Percentiles rank a stretch among this genome's conserved stretches.
phyloP scores from a whole-genome alignment of 2,329 filamentous ascomycete species.

The Cordyceps pruinosa region DNA sequence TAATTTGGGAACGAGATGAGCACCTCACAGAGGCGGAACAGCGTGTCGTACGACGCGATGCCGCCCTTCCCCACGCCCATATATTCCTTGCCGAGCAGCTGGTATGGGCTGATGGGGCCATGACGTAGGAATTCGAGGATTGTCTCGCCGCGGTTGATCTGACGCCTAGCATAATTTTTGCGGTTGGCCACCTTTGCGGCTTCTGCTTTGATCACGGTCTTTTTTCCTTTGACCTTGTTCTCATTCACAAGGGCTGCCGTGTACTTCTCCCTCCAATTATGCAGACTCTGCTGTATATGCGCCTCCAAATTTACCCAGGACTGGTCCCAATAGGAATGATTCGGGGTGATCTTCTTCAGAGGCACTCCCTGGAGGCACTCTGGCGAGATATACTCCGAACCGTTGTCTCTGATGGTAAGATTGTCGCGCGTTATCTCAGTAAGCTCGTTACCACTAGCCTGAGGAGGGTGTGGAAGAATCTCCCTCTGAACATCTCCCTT shows the following conservation, averaged over 20 bases:
- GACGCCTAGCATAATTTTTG: constrained; percentile 47
- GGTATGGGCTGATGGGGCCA: constrained; percentile 48
- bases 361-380: constrained; percentile 7
- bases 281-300: constrained; percentile 37
- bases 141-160: constrained; percentile 47
- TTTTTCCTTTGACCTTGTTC: no score
- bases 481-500: no score
- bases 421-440: no score
- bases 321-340: constrained; percentile 49
- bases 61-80: constrained; percentile 35
- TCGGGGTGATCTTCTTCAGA: constrained; percentile 3
- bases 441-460: no score
- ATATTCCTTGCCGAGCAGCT: constrained; percentile 47
- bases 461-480: no score
- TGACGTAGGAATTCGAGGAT: constrained; percentile 45
- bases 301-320: constrained; percentile 35
- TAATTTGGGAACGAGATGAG: constrained; percentile 48
- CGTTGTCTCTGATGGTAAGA: no score
- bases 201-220: no score
- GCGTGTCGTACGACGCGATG: constrained; percentile 47
- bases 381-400: no score
- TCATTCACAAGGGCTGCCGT: no score
- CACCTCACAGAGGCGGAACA: constrained; percentile 49
- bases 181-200: constrained; percentile 30
- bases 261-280: constrained; percentile 43